phyloP scores from a whole-genome alignment of 1,139 yeast genomes.

The Geotrichum macrosporum region DNA sequence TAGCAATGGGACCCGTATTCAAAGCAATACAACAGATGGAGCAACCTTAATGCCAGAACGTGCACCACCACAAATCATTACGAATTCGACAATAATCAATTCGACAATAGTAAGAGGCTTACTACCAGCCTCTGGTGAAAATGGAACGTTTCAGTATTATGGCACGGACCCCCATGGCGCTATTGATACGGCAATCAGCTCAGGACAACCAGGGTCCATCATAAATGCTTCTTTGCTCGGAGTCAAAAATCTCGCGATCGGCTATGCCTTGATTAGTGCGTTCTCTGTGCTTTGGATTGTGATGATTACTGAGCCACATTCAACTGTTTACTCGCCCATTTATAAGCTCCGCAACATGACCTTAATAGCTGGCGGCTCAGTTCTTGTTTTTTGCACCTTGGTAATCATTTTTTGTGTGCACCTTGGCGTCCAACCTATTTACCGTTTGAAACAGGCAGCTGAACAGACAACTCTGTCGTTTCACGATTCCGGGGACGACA shows the following conservation, averaged over 20 bases:
- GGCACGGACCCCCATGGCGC: too few species aligned
- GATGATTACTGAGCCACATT: constrained; percentile 59
- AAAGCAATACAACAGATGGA: neutral
- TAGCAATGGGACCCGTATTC: neutral
- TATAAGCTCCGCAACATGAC: constrained; percentile 60
- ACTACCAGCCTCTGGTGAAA: constrained; percentile 13
- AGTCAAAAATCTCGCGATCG: constrained; percentile 57
- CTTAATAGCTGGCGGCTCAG: constrained; percentile 74
- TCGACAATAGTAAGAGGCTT: constrained; percentile 6
- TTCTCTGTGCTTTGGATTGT: constrained; percentile 66
- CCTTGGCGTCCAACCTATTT: constrained; percentile 79
- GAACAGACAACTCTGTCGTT: constrained; percentile 47
- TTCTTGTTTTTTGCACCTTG: constrained; percentile 69
- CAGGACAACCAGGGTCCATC: constrained; percentile 46
- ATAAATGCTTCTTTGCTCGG: constrained; percentile 45
- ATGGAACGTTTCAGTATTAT: neutral
- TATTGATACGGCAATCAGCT: constrained; percentile 6
- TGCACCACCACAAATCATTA: too few species aligned
- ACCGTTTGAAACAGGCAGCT: constrained; percentile 76
- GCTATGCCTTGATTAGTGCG: constrained; percentile 51
- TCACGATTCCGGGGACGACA: too few species aligned
- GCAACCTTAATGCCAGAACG: too few species aligned
- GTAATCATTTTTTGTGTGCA: constrained; percentile 80
- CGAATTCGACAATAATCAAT: too few species aligned
- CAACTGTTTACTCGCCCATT: constrained; percentile 61